Conservation (phyloP, 352 stramenopile species). For the Blastocystis sp. region DNA sequence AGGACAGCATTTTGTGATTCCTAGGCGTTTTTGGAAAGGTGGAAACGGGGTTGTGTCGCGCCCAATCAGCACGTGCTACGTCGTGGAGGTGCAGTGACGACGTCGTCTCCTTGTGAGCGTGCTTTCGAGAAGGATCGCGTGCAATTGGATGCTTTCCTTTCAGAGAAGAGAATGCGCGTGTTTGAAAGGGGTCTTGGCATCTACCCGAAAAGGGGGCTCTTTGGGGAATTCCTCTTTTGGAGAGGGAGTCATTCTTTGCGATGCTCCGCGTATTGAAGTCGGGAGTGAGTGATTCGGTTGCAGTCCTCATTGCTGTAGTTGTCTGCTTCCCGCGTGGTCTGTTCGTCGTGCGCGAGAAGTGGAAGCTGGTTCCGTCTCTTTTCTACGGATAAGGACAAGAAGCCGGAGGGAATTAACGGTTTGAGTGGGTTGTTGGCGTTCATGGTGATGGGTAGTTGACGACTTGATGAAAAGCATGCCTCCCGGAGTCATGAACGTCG, state of each 20-base stretch:
- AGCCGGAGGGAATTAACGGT: neutral
- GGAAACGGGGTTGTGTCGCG: neutral
- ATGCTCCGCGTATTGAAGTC: neutral
- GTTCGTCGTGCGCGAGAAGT: neutral
- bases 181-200: too few species aligned
- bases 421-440: neutral
- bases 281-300: neutral
- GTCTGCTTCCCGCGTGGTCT: neutral
- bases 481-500: slow-evolving; percentile 7
- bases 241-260: neutral
- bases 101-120: neutral
- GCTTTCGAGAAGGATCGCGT: neutral
- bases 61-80: slow-evolving; percentile 16
- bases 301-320: neutral
- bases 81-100: slow-evolving; percentile 5
- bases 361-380: neutral
- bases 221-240: neutral
- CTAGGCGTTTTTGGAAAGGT: neutral
- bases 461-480: slow-evolving; percentile 51
- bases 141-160: neutral
- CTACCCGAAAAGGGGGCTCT: neutral
- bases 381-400: slow-evolving; percentile 6
- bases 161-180: too few species aligned
- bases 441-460: slow-evolving; percentile 21
- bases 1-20: slow-evolving; percentile 8